Evolutionary conservation across 345 rosid species (phyloP).

Genomic region (Populus ilicifolia): DNA sequence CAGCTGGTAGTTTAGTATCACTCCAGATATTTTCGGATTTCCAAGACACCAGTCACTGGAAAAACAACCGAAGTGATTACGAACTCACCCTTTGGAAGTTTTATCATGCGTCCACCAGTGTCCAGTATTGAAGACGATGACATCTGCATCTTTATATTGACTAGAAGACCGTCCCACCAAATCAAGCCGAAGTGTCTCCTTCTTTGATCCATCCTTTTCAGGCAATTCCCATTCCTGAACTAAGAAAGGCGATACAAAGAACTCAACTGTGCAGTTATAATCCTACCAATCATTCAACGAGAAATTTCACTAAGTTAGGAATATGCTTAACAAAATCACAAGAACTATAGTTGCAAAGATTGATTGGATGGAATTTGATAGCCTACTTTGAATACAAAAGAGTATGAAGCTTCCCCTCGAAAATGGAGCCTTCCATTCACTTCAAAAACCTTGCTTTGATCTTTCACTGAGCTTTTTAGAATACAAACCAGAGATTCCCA

Average conservation of each 20-base stretch:
- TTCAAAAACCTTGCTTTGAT: constrained; percentile 65
- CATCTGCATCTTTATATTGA: constrained; percentile 66
- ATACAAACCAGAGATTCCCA: constrained; percentile 96
- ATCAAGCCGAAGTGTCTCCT: constrained; percentile 92
- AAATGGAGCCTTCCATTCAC: constrained; percentile 69
- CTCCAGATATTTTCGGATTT: not conserved
- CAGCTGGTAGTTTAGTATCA: not conserved
- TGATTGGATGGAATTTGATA: not conserved
- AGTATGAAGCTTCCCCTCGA: constrained; percentile 79
- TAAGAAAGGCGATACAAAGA: constrained; percentile 87
- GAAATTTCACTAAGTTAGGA: not conserved
- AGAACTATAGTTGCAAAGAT: not conserved
- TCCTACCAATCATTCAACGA: constrained; percentile 46
- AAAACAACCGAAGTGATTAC: not conserved
- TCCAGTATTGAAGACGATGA: constrained; percentile 85
- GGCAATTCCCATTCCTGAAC: constrained; percentile 83
- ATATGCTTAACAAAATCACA: not conserved
- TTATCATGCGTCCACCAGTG: constrained; percentile 99
- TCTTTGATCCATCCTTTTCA: constrained; percentile 52
- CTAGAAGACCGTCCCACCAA: constrained; percentile 66
- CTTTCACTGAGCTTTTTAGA: constrained; percentile 58
- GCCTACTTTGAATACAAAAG: constrained; percentile 77
- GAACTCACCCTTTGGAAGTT: constrained; percentile 74
- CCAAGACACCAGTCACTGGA: not conserved
- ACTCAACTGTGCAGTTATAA: constrained; percentile 66